Evolutionary conservation across 352 stramenopile genomes (phyloP).

Genomic region (Globisporangium iwayamae): DNA sequence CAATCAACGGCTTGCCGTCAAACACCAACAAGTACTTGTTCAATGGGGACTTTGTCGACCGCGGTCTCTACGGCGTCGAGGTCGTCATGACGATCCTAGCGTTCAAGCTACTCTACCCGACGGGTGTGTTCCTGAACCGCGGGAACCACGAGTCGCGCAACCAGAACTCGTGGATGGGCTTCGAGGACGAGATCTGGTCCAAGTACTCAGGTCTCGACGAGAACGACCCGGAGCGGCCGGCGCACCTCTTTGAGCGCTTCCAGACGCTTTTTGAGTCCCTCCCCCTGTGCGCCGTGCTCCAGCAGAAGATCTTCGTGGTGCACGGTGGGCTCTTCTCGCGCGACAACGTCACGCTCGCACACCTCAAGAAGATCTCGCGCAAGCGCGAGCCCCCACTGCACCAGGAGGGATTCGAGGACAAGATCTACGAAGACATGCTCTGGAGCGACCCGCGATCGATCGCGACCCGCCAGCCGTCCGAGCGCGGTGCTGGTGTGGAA

Average conservation of each 20-base stretch:
- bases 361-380: conserved; percentile 88
- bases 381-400: conserved; percentile 91
- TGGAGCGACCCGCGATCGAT: conserved; percentile 91
- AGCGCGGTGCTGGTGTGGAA: conserved; percentile 89
- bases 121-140: conserved; percentile 89
- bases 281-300: conserved; percentile 88
- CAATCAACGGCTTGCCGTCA: conserved; percentile 87
- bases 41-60: conserved; percentile 96
- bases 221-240: conserved; percentile 51
- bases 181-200: conserved; percentile 85
- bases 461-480: conserved; percentile 64
- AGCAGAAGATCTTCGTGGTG: conserved; percentile 92
- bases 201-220: conserved; percentile 74
- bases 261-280: conserved; percentile 84
- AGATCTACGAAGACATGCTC: conserved; percentile 93
- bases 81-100: conserved; percentile 71
- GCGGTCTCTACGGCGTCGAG: conserved; percentile 88
- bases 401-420: conserved; percentile 85
- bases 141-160: conserved; percentile 96
- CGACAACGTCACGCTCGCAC: conserved; percentile 88
- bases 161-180: conserved; percentile 93
- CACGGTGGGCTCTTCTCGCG: conserved; percentile 92
- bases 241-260: conserved; percentile 62
- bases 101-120: conserved; percentile 81
- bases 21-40: conserved; percentile 94